Evolutionary conservation across 306 rosid species (phyloP).

Genomic region (Gillenia trifoliata): DNA sequence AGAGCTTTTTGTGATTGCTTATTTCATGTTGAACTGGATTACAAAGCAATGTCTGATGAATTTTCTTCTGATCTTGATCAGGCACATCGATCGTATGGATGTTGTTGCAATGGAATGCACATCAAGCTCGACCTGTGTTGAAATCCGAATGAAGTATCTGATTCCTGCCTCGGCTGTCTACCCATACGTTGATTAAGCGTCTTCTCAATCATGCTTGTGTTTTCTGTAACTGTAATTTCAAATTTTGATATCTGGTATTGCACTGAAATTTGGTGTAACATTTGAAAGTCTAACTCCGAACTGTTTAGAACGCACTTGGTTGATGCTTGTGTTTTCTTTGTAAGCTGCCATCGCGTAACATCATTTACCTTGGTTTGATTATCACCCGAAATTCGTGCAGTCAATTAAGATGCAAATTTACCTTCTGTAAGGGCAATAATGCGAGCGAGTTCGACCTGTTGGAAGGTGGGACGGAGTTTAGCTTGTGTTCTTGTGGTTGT

Average conservation of each 20-base stretch:
- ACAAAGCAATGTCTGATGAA: background rate
- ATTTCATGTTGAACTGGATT: background rate
- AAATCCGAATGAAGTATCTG: constrained; percentile 20
- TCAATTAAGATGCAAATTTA: no score
- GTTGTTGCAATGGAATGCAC: constrained; percentile 80
- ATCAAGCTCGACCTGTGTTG: constrained; percentile 37
- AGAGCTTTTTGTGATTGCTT: no score
- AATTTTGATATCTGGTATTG: background rate
- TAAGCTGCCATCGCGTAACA: background rate
- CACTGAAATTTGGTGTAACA: background rate
- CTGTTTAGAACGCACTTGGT: background rate
- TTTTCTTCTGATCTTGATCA: constrained; percentile 21
- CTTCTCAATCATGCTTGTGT: background rate
- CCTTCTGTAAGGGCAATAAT: background rate
- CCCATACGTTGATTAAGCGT: background rate
- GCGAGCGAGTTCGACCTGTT: background rate
- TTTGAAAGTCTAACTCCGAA: background rate
- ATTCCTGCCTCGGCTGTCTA: background rate
- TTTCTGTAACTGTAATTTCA: background rate
- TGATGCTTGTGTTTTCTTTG: background rate
- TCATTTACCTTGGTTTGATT: background rate
- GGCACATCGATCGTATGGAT: constrained; percentile 94
- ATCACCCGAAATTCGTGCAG: no score
- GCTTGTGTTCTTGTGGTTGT: background rate
- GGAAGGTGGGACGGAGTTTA: background rate